Evolutionary conservation across 73 alveolate species (phyloP), one percentile per base, ranked within the genome.

Genomic region (Loxodes magnus): DNA sequence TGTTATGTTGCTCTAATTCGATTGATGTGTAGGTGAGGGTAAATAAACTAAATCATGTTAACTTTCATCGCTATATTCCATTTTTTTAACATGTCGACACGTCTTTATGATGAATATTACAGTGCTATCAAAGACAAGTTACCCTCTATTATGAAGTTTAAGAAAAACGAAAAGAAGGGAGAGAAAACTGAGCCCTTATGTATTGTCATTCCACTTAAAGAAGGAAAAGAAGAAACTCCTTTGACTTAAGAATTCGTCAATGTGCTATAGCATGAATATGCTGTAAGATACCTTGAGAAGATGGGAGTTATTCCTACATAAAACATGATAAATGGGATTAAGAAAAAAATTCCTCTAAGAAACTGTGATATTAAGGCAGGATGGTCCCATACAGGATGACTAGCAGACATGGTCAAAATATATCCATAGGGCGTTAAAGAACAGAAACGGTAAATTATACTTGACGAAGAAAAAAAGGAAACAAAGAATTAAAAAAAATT

Each of bases 231-330:
- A 31, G 20, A 20, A n/a, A 41, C 7, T 10, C 68, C 43, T 46
- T 22, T 17, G 39, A 52, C 25, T 15, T 29, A 77, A 46, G 50
- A 64, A 44, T 77, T 77, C 36, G 77, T 77, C 19, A 77, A 77
- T 61, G 91, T 77, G 17, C 70, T 77, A 23, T 68, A 77, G 63
- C 46, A 60, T 37, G 91, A 77, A 51, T 77, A 77, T 63, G 91
- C 91, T 20, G 79, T 72, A 19, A 33, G 82, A 20, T 77, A 77
- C 52, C 54, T 77, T n/a, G 91, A 77, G 25, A 25, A 35, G 9
- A 62, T 77, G 48, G 74, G 75, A 14, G 68, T 77, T 9, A 76
- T 62, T 35, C 84, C 91, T 16, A 77, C 57, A 19, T 33, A 56
- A 29, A 64, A 57, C 46, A 71, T 59, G 48, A 77, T 77, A 5